Base-by-base conservation (phyloP, 441 rosid species). In the Erodium moschatum region DNA sequence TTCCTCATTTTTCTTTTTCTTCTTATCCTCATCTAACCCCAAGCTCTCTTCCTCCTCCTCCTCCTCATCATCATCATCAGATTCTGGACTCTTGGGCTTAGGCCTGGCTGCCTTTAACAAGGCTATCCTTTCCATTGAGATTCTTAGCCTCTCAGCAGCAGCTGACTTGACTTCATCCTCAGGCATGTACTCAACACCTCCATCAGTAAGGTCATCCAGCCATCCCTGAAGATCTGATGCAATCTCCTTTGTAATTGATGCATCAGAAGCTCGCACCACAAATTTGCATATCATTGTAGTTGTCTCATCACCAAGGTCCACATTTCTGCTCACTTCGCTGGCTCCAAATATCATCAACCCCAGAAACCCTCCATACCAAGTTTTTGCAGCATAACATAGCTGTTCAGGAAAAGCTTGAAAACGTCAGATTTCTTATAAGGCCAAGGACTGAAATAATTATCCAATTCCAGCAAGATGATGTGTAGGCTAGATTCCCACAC, bases 301-400 rank as follows among this genome's bases (percentile, higher is more conserved):
- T 15, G 97, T 90, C 80, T 91, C 99, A 15, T 94, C 99, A 5
- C 97, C 99, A 58, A 94, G 83, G 71, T 91, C 99, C 71, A 94
- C 93, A 71, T 94, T 91, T 80, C 99, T 86, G 85, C 97, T 94
- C 64, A 94, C 96, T 85, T 94, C 99, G 82, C 97, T 91, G 69
- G 97, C 97, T 70, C 99, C 99, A 79, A 94, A 91, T 40, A 94
- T 74, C 97, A 89, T 94, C 94, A 94, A 76, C 18, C 97, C 97
- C 75, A 94, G 66, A 78, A 89, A 91, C 66, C 97, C 97, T 69
- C 97, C 97, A 75, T 85, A 88, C 99, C 97, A 94, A 62, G 97
- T 94, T 80, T 94, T 94, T 67, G 97, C 99, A 69, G 97, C 97
- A 75, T 87, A 89, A 73, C 99, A 94, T 74, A 91, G 89, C 99